Evolutionary conservation across 768 basidiomycete genomes (phyloP), one percentile per base, ranked within the genome.

Genomic region (Podaxis mareebaensis): DNA sequence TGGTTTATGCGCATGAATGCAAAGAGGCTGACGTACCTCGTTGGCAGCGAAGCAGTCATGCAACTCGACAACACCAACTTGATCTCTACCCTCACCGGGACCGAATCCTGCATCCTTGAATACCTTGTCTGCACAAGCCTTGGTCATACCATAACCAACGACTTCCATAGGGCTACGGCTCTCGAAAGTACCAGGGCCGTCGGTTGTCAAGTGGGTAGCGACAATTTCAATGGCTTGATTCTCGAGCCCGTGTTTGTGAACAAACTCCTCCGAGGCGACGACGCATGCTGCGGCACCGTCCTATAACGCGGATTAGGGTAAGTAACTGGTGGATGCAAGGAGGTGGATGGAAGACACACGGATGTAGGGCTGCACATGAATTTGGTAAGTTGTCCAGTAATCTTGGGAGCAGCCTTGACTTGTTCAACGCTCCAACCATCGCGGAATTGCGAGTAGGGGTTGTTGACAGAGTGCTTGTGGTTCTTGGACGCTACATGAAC

Each of bases 281-380:
- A 95, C 81, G 64, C 89, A 90, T 66, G 87, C 88, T 1, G 89
- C 90, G 24, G 89, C 89, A 22, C 89, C 89, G 67, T 92, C 89
- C 90, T 90, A 53, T 22, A 42, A 17, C 53, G 30, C 49, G 22
- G 53, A 33, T 38, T 42, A 53, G 53, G 63, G 28, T 57, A 24
- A 52, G 51, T 53, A 42, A 33, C 33, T 33, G 33, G 33, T 33
- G 33, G 12, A 62, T 17, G 10, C 38, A 39, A 62, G 33, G 30
- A 62, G 33, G 28, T 10, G 3, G 26, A 20, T 5, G 22, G 20
- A 40, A 62, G n/a, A 72, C 80, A 63, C 64, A 85, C 90, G 39
- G 86, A 93, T 36, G 92, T 95, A 0, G 92, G 92, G 67, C 90
- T 93, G 70, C 92, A 94, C 91, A 93, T 94, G 72, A 85, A 88